These are phyloP conservation scores for Collybiopsis confluens DNA, from an alignment of 768 basidiomycete species.

Conservation along the genomic window DNA sequence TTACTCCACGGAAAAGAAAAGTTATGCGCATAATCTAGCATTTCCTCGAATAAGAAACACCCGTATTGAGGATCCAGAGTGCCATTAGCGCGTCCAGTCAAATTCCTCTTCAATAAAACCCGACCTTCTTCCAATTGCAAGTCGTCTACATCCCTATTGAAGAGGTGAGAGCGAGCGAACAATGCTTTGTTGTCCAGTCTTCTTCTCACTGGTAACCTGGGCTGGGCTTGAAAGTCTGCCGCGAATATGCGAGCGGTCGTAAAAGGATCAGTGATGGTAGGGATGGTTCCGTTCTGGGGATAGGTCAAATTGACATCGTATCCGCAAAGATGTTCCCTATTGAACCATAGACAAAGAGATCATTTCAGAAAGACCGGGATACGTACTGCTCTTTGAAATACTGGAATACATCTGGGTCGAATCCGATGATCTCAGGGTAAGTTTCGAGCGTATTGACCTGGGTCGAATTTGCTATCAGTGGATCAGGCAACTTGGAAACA, in stretches of 20 bases:
- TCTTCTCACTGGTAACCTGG: not conserved
- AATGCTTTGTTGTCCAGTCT: not conserved
- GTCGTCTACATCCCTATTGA: not conserved
- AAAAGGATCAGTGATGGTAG: slow-evolving; percentile 41
- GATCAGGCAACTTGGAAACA: not conserved
- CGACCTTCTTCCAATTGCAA: slow-evolving; percentile 15
- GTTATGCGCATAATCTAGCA: slow-evolving; percentile 50
- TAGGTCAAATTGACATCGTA: slow-evolving; percentile 67
- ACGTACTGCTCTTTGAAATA: slow-evolving; percentile 46
- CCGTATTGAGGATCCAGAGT: slow-evolving; percentile 37
- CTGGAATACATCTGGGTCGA: slow-evolving; percentile 38
- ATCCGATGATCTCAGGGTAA: slow-evolving; percentile 52
- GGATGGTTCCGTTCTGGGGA: slow-evolving; percentile 55
- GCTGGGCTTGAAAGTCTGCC: not conserved
- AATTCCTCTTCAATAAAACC: slow-evolving; percentile 41
- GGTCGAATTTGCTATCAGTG: slow-evolving; percentile 1
- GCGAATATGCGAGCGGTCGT: not conserved
- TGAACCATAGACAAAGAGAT: not conserved
- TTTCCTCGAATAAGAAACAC: slow-evolving; percentile 45
- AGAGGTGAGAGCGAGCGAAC: not conserved
- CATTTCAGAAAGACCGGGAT: slow-evolving; percentile 1
- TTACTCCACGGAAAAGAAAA: slow-evolving; percentile 47
- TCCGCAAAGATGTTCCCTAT: slow-evolving; percentile 58
- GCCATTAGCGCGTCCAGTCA: slow-evolving; percentile 45
- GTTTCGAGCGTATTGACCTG: slow-evolving; percentile 30